Conservation (phyloP, 306 rosid species). For the Potentilla sterilis region DNA sequence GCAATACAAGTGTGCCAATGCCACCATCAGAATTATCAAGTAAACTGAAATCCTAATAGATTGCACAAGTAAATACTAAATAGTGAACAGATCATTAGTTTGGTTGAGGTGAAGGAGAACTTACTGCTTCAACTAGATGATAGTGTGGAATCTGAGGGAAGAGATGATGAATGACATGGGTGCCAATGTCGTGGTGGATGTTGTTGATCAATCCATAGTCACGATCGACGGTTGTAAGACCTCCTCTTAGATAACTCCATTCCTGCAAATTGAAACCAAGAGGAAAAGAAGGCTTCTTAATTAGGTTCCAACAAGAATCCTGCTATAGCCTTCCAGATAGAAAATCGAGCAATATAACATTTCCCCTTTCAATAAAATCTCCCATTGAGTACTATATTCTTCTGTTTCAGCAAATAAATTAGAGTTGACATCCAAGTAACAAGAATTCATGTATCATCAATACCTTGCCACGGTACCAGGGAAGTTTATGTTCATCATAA, state of each 20-base stretch:
- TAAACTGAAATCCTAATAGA: neutral
- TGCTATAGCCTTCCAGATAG: neutral
- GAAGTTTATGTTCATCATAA: conserved; percentile 67
- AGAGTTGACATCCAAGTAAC: neutral
- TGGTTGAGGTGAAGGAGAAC: neutral
- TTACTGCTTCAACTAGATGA: conserved; percentile 85
- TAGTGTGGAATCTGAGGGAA: conserved; percentile 98
- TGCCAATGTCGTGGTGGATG: conserved; percentile 94
- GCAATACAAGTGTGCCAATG: neutral
- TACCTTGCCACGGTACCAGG: conserved; percentile 99
- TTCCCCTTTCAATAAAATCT: neutral
- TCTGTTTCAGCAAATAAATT: neutral
- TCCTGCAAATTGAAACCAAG: conserved; percentile 44
- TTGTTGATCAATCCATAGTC: conserved; percentile 86
- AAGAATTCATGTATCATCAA: neutral
- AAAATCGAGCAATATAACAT: neutral
- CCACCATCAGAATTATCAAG: neutral
- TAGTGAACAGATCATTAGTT: neutral
- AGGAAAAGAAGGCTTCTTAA: neutral
- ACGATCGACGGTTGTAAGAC: conserved; percentile 86
- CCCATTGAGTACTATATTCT: neutral
- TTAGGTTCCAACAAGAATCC: neutral
- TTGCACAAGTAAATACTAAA: neutral
- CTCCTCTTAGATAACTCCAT: conserved; percentile 90
- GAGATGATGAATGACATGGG: conserved; percentile 98